Evolutionary conservation across 768 basidiomycete species (phyloP), one percentile per base, ranked within the genome.

Genomic region (Porphyrellus cyaneotinctus): DNA sequence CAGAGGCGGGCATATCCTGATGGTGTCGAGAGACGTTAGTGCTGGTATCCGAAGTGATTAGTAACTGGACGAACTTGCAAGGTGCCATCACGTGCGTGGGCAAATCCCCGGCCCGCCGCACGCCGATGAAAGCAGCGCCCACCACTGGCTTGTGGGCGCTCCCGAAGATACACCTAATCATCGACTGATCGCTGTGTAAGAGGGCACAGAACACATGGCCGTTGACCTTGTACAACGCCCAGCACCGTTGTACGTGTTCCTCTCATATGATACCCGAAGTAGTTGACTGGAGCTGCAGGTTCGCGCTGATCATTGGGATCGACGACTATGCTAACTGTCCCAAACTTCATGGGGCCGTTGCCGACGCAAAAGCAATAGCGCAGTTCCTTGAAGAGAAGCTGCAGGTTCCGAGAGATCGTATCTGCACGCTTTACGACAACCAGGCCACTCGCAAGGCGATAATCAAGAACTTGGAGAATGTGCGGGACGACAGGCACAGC

Each of bases 251-350:
- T 42, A 20, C 3, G 49, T 49, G 12, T 18, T 42, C 17, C 23
- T 7, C 23, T 24, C 14, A 1, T 5, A 18, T 36, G 6, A 22
- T 17, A 10, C 6, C 5, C 23, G 3, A 6, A 11, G 15, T 23
- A 1, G 11, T 4, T 33, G 15, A 33, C 5, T 23, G 9, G 6
- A 33, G 2, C n/a, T 9, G 1, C 31, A 49, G 49, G 42, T 72
- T 74, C 13, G 74, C 75, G 9, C 64, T 78, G 20, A 64, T 76
- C 45, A 74, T 79, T 38, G 77, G 76, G 8, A 77, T 78, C 47
- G 70, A 77, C 51, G 41, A 67, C 41, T 79, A 78, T 39, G 47
- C 30, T 23, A 49, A 56, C 35, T 57, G 62, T 48, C 22, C 18
- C 2, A 59, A 68, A 38, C 70, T 78, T 38, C 43, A 32, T 17